Evolutionary conservation across 148 eudicot species (phyloP), one percentile per base, ranked within the genome.

Genomic region (Amaranthus hypochondriacus): DNA sequence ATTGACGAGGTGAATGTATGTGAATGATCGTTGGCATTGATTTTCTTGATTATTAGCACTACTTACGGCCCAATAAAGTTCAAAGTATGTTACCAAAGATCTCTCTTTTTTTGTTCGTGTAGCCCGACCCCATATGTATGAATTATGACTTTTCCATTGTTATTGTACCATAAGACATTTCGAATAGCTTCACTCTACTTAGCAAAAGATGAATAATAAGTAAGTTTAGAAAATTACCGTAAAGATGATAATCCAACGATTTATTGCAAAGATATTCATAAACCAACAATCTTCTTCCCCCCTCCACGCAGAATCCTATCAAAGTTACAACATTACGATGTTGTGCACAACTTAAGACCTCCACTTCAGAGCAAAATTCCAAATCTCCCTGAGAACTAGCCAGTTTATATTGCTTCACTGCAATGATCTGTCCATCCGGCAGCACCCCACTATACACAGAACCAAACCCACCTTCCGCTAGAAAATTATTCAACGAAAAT

Each of bases 381-480:
- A 59, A 59, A 73, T 92, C 95, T 61, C 97, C 97, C 89, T 92
- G 97, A 47, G 91, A 78, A 79, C 97, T 92, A 5, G 95, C 95
- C 77, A 77, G 15, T 74, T 89, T 92, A 79, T 92, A 86, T 74
- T 88, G 97, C 84, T 92, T 92, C 57, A 92, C 91, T 21, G 97
- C 97, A 72, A 92, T 63, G 21, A 88, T 86, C 79, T 77, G 95
- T 15, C 95, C 97, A 83, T 89, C 87, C 48, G 76, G 80, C 55
- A 92, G 73, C 57, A 86, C 83, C n/a, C 97, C 97, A 82, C 88
- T 80, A 64, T 92, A 81, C 50, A 92, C 97, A 56, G 92, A 88
- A 61, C 97, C 97, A 74, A 83, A 92, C 62, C 97, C 97, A 76
- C 97, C 95, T 85, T 92, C 97, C 28, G 95, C 95, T 60, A 92